These are phyloP conservation scores for Endocladia muricata DNA, from an alignment of 31 red algal genomes.

Conservation along the genomic window DNA sequence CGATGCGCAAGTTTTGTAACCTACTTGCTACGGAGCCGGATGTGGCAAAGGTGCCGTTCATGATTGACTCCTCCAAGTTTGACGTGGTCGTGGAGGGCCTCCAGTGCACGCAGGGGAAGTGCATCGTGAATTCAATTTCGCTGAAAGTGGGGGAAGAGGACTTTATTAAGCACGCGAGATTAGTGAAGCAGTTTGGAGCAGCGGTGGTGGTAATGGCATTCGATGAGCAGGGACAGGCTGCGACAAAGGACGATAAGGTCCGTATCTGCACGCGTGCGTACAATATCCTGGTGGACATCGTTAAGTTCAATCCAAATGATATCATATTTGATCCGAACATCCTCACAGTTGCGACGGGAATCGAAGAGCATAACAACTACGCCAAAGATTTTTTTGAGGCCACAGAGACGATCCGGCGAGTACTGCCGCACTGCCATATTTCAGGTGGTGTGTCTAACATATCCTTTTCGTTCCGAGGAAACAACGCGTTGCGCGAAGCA, in stretches of 20 bases:
- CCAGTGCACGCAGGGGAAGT: slow-evolving; percentile 79
- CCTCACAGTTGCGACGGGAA: slow-evolving; percentile 87
- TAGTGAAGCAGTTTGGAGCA: slow-evolving; percentile 79
- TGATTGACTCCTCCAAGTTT: slow-evolving; percentile 95
- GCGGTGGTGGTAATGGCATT: slow-evolving; percentile 92
- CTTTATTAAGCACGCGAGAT: slow-evolving; percentile 58
- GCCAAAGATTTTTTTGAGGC: slow-evolving; percentile 85
- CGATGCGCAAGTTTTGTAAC: slow-evolving; percentile 89
- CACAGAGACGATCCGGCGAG: slow-evolving; percentile 35
- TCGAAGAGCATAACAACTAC: slow-evolving; percentile 92
- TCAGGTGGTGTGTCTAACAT: slow-evolving; percentile 90
- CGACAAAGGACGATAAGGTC: slow-evolving; percentile 74
- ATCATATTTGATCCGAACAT: slow-evolving; percentile 95
- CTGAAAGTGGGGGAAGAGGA: slow-evolving; percentile 81
- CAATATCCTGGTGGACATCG: slow-evolving; percentile 74
- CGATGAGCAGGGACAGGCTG: slow-evolving; percentile 83
- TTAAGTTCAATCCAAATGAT: slow-evolving; percentile 86
- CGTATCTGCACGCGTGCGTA: slow-evolving; percentile 78
- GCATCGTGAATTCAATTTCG: slow-evolving; percentile 88
- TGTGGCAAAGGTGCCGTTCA: slow-evolving; percentile 88
- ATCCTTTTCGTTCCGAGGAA: slow-evolving; percentile 91
- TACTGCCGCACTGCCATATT: slow-evolving; percentile 71
- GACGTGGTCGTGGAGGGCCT: slow-evolving; percentile 78
- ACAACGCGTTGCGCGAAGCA: slow-evolving; percentile 74
- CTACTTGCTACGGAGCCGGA: slow-evolving; percentile 87